Evolutionary conservation across 1,139 yeast species (phyloP).

Genomic region (Yamadazyma aaseri): DNA sequence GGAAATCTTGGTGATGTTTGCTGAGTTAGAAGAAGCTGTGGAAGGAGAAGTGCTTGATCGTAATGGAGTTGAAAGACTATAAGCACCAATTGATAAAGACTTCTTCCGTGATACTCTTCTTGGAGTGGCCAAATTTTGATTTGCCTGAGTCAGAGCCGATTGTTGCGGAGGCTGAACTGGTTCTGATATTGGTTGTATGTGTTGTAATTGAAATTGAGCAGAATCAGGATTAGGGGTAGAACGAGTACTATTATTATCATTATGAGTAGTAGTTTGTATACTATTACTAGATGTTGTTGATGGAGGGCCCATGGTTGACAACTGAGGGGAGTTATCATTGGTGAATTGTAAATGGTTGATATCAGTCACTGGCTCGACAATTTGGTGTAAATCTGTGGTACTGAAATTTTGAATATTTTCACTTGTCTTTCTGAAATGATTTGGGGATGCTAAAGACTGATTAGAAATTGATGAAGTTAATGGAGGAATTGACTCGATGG

Average conservation of each 20-base stretch:
- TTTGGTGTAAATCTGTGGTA: neutral
- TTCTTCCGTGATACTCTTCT: slow-evolving; percentile 14
- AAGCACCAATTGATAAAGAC: slow-evolving; percentile 15
- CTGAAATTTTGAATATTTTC: neutral
- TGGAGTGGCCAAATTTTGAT: slow-evolving; percentile 12
- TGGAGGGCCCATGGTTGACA: slow-evolving; percentile 3
- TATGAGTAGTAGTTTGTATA: slow-evolving; percentile 7
- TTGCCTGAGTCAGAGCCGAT: slow-evolving; percentile 1
- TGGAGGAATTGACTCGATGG: slow-evolving; percentile 35
- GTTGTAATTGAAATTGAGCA: slow-evolving; percentile 11
- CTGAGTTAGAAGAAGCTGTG: slow-evolving; percentile 6
- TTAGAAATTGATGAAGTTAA: slow-evolving; percentile 41
- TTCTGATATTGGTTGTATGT: slow-evolving; percentile 17
- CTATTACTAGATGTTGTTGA: neutral
- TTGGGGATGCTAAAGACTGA: slow-evolving; percentile 38
- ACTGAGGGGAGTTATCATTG: neutral
- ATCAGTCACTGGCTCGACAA: slow-evolving; percentile 2
- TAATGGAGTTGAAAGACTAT: slow-evolving; percentile 24
- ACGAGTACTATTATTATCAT: slow-evolving; percentile 15
- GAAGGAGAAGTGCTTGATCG: slow-evolving; percentile 15
- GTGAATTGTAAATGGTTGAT: slow-evolving; percentile 2
- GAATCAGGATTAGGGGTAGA: slow-evolving; percentile 16
- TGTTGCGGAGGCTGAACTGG: slow-evolving; percentile 23
- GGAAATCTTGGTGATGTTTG: slow-evolving; percentile 8
- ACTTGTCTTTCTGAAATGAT: slow-evolving; percentile 16